Evolutionary conservation across 257 asterid species (phyloP).

Genomic region (Capsicum pubescens): DNA sequence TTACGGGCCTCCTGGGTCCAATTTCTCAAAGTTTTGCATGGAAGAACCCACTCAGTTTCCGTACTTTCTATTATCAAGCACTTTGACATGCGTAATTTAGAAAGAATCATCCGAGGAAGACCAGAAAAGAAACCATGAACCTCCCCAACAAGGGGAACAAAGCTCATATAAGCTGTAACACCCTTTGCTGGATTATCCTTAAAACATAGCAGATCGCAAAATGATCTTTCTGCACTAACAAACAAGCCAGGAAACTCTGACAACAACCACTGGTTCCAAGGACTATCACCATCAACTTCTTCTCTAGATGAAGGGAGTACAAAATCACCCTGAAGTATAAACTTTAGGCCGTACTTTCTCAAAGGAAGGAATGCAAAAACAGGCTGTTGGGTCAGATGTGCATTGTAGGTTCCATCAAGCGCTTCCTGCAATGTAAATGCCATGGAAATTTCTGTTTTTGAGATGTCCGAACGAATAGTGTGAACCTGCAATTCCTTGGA

Average conservation of each 20-base stretch:
- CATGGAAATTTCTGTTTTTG: constrained; percentile 75
- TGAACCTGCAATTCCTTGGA: constrained; percentile 63
- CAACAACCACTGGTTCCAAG: constrained; percentile 95
- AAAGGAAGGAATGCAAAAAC: constrained; percentile 96
- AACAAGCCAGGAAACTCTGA: constrained; percentile 83
- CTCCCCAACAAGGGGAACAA: constrained; percentile 83
- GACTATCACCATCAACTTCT: constrained; percentile 91
- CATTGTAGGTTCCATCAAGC: constrained; percentile 56
- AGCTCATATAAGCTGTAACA: constrained; percentile 77
- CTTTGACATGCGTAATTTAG: constrained; percentile 74
- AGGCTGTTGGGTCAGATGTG: constrained; percentile 80
- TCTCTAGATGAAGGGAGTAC: constrained; percentile 94
- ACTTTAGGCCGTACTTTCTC: constrained; percentile 87
- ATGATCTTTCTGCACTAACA: constrained; percentile 67
- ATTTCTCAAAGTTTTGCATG: constrained; percentile 81
- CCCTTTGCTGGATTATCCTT: constrained; percentile 68
- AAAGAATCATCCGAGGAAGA: constrained; percentile 78
- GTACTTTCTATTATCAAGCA: constrained; percentile 75
- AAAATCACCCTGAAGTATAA: constrained; percentile 92
- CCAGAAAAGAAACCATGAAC: constrained; percentile 89
- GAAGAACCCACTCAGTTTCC: constrained; percentile 73
- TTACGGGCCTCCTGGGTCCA: constrained; percentile 78
- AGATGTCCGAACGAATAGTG: constrained; percentile 63
- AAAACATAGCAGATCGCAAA: constrained; percentile 85
- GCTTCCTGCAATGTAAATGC: constrained; percentile 81